Evolutionary conservation across 1,139 yeast species (phyloP).

Genomic region (Debaryomyces sp.): DNA sequence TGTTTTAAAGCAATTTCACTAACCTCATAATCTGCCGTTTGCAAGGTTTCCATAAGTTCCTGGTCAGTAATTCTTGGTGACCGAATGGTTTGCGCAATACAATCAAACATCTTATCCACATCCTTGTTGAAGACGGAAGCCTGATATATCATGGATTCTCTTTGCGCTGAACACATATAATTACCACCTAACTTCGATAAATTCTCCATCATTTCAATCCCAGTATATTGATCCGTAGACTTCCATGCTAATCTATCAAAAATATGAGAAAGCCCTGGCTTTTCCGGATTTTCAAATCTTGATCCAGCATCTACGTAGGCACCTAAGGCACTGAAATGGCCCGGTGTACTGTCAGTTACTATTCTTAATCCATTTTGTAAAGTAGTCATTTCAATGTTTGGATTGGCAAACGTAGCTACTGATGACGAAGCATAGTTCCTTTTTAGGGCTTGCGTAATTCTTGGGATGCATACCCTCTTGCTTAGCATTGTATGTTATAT

Average conservation of each 20-base stretch:
- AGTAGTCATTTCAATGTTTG: constrained; percentile 50
- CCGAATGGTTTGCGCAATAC: constrained; percentile 77
- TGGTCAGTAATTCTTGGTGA: constrained; percentile 67
- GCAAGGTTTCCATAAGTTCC: constrained; percentile 74
- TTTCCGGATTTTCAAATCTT: constrained; percentile 63
- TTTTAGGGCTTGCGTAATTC: background rate
- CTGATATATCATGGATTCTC: constrained; percentile 92
- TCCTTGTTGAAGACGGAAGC: constrained; percentile 91
- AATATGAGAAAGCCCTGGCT: constrained; percentile 78
- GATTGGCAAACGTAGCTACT: constrained; percentile 16
- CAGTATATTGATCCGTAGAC: constrained; percentile 65
- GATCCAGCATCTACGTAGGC: constrained; percentile 91
- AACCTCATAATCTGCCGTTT: constrained; percentile 80
- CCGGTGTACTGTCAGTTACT: constrained; percentile 84
- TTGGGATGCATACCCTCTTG: background rate
- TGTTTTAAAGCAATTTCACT: constrained; percentile 81
- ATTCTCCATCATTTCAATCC: constrained; percentile 72
- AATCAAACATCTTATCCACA: constrained; percentile 77
- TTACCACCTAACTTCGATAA: constrained; percentile 89
- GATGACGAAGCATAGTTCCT: constrained; percentile 9
- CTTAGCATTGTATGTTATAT: constrained; percentile 1
- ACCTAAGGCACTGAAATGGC: constrained; percentile 91
- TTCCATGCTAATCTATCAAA: constrained; percentile 87
- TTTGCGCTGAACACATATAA: constrained; percentile 88
- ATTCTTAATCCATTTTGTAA: constrained; percentile 79